Conservation (phyloP, 2,329 filamentous ascomycete genomes). For the Arthrobotrys sinensis region DNA sequence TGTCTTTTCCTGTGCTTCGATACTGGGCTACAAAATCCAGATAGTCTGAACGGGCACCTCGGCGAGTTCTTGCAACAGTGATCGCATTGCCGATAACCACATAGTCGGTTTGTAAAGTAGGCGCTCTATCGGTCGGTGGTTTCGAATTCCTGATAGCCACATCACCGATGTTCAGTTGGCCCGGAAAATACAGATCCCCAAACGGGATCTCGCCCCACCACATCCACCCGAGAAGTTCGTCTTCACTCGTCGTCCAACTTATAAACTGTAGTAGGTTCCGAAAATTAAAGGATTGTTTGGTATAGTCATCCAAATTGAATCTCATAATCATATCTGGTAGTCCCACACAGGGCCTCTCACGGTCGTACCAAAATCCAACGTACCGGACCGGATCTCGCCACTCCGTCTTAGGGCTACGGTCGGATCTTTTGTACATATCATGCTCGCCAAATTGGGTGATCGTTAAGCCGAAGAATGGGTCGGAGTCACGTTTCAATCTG, state of each 20-base stretch:
- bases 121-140: not conserved
- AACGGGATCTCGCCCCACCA: slow-evolving; percentile 8
- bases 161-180: not conserved
- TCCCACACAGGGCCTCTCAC: not conserved
- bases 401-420: not conserved
- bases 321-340: slow-evolving; percentile 3
- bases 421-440: not conserved
- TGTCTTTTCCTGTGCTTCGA: not conserved
- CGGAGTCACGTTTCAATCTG: not conserved
- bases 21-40: too few relatives aligned
- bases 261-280: not conserved
- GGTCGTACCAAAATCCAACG: not conserved
- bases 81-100: not conserved
- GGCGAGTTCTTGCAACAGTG: not conserved
- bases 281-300: not conserved
- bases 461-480: not conserved
- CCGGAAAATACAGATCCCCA: not conserved
- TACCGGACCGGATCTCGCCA: slow-evolving; percentile 1
- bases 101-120: not conserved
- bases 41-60: too few relatives aligned
- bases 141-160: not conserved
- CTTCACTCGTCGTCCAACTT: not conserved
- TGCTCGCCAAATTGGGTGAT: not conserved
- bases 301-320: not conserved
- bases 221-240: not conserved